Conservation (phyloP, 2,329 filamentous ascomycete species). For the Orbilia oligospora region DNA sequence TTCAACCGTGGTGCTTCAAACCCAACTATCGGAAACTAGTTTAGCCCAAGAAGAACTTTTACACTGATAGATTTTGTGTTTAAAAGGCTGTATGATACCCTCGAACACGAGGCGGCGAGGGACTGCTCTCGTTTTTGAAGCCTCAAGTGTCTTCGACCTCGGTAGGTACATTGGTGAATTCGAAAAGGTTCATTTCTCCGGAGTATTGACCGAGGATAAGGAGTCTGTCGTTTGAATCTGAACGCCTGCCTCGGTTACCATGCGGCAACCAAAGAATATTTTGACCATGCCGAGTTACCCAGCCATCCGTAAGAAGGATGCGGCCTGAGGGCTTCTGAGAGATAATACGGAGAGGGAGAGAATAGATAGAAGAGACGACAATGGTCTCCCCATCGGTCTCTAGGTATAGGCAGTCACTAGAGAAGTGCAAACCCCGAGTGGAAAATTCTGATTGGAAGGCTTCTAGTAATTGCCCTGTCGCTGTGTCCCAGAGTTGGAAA, state of each 20-base stretch:
- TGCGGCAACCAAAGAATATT: not conserved
- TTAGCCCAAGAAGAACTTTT: too few species aligned
- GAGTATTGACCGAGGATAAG: not conserved
- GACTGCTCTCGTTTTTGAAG: too few species aligned
- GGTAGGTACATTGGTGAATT: too few species aligned
- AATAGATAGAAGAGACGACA: not conserved
- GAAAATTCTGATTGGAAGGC: too few species aligned
- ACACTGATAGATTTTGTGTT: too few species aligned
- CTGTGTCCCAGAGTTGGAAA: not conserved
- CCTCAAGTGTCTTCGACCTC: too few species aligned
- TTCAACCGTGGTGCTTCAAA: too few species aligned
- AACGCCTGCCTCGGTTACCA: not conserved
- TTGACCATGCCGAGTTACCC: not conserved
- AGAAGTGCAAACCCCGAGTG: not conserved
- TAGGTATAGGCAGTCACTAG: not conserved
- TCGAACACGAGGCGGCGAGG: too few species aligned
- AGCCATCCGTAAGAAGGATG: not conserved
- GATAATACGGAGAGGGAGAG: not conserved
- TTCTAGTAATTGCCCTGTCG: not conserved
- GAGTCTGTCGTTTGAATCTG: not conserved
- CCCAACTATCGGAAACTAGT: too few species aligned
- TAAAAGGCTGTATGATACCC: too few species aligned
- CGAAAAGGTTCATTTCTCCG: not conserved
- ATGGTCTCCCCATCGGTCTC: not conserved
- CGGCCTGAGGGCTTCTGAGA: not conserved